Base-by-base conservation (phyloP, 1,139 yeast genomes). In the Taphrina sp. region DNA sequence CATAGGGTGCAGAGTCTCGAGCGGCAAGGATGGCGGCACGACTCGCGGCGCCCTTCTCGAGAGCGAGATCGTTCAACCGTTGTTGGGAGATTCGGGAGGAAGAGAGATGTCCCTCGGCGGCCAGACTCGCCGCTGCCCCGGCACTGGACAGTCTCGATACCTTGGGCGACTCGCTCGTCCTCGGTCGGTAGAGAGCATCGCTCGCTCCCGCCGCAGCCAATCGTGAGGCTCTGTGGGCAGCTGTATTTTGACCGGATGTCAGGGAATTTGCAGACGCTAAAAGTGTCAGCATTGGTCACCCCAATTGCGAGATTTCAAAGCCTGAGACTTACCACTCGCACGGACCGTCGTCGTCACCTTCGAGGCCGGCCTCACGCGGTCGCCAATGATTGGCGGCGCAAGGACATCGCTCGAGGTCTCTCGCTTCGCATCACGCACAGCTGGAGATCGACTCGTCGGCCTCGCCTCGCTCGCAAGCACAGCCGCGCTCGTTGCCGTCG, bases 21-120 rank as follows among this genome's bases (percentile, higher is more conserved):
- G 54, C 54, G 4, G 54, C 54, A 12, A 49, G 34, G 5, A 49
- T 33, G 19, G 54, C 54, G 5, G 54, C 54, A 4, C 46, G 45
- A 19, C 54, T 34, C 5, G 54, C 54, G 10, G 38, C 38, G 19
- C 39, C 24, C 12, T 31, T 28, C n/a, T 22, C 46, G n/a, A n/a
- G 33, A 22, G 39, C 33, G 2, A 22, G 24, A 19, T 20, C 54
- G 41, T 37, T 37, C 24, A 31, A 20, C 12, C 45, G 24, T 22
- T 29, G 37, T 22, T 47, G 42, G n/a, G 53, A 38, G 20, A 28
- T 34, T 17, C 38, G 16, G 1, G 45, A 22, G n/a, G 44, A 16
- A 10, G 24, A 16, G 3, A 38, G 10, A 5, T 29, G 53, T 5
- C 53, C 44, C 5, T 29, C 29, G 24, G 54, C 45, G 24, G 54